Conservation (phyloP, 2,329 filamentous ascomycete genomes). For the Phyllosticta citrichinensis region DNA sequence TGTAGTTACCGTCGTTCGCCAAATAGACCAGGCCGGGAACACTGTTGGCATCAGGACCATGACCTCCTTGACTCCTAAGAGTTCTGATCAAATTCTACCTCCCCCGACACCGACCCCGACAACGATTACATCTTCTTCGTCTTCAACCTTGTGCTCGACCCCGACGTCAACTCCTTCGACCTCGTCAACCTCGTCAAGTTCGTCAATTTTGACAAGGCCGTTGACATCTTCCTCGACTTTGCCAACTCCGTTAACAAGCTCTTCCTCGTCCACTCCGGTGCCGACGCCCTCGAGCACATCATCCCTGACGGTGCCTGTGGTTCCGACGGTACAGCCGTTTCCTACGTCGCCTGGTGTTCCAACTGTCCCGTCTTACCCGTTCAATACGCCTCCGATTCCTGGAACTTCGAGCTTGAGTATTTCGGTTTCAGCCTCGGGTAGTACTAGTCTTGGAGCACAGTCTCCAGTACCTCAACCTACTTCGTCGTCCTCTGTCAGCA, state of each 20-base stretch:
- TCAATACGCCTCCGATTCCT: conserved; percentile 11
- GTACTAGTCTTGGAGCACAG: not conserved
- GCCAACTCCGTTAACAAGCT: no score
- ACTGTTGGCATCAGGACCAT: conserved; percentile 9
- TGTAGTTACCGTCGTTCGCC: conserved; percentile 7
- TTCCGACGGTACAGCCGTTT: conserved; percentile 26
- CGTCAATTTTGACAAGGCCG: no score
- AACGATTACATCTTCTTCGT: not conserved
- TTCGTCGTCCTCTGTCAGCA: conserved; percentile 11
- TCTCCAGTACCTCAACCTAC: not conserved
- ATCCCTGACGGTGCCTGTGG: conserved; percentile 13
- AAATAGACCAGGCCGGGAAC: conserved; percentile 7
- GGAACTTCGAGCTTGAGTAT: conserved; percentile 2
- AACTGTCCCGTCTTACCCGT: conserved; percentile 26
- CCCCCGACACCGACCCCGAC: conserved; percentile 6
- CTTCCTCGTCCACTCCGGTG: no score
- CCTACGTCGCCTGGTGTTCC: conserved; percentile 20
- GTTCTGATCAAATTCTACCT: conserved; percentile 2
- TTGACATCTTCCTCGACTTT: not conserved
- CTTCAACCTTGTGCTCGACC: not conserved
- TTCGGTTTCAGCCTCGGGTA: not conserved
- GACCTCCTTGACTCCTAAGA: not conserved
- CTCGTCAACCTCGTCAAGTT: not conserved
- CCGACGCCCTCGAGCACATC: not conserved
- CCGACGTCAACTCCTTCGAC: not conserved